Conservation (phyloP, 768 basidiomycete species). For the Gelatoporia subvermispora region DNA sequence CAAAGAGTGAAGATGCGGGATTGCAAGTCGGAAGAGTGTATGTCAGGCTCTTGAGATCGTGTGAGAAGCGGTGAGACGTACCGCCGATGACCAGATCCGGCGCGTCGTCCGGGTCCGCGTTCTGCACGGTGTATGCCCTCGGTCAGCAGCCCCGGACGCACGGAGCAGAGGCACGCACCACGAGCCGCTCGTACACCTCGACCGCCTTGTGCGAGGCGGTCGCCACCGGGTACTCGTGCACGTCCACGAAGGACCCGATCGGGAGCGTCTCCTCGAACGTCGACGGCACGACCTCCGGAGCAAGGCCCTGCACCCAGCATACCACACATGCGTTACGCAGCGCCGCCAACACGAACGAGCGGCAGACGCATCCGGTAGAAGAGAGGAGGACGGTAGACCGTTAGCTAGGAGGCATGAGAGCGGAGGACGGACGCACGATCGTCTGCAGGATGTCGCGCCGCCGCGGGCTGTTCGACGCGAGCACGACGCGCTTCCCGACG, state of each 20-base stretch:
- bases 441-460: constrained; percentile 77
- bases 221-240: constrained; percentile 70
- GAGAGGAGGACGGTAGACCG: background rate
- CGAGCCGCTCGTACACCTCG: constrained; percentile 84
- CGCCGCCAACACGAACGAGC: background rate
- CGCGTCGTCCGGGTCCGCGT: constrained; percentile 55
- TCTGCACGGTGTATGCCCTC: constrained; percentile 24
- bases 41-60: too few relatives aligned
- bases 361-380: too few relatives aligned
- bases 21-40: background rate
- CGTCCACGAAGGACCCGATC: constrained; percentile 59
- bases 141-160: background rate
- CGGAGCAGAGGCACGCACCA: constrained; percentile 36
- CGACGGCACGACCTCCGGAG: constrained; percentile 69
- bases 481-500: constrained; percentile 67
- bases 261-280: constrained; percentile 78
- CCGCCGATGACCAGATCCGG: constrained; percentile 81
- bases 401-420: too few relatives aligned
- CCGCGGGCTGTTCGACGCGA: constrained; percentile 85
- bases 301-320: constrained; percentile 60
- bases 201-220: constrained; percentile 78
- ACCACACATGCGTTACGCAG: too few relatives aligned
- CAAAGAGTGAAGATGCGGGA: background rate
- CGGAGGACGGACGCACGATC: constrained; percentile 50
- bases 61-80: too few relatives aligned